These are phyloP conservation scores for Candida suzukii DNA, from an alignment of 805 yeast genomes.

Conservation along the genomic window DNA sequence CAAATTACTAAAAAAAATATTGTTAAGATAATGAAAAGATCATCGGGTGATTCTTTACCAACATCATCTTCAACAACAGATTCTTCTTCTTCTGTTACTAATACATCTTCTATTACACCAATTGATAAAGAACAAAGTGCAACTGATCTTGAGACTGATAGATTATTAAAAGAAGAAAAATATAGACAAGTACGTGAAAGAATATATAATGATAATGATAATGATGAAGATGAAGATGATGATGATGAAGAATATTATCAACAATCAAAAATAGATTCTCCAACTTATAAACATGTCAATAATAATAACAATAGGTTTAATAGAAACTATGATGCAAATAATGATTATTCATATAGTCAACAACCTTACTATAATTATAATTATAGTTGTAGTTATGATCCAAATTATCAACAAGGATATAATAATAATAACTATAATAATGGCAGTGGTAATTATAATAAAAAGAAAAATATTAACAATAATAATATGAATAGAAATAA, in stretches of 20 bases:
- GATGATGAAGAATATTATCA: slow-evolving; percentile 13
- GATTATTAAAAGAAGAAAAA: slow-evolving; percentile 34
- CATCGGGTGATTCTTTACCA: neutral
- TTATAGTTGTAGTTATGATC: no score
- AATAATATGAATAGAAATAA: no score
- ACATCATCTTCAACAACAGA: neutral
- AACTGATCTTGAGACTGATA: slow-evolving; percentile 21
- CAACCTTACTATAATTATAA: no score
- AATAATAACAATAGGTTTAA: no score
- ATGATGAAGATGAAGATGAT: slow-evolving; percentile 22
- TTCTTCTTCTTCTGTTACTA: neutral
- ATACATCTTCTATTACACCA: no score
- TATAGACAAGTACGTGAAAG: slow-evolving; percentile 34
- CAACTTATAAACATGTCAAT: no score
- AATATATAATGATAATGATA: slow-evolving; percentile 20
- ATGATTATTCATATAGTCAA: no score
- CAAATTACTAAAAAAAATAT: neutral
- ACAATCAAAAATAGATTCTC: neutral
- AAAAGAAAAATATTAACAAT: no score
- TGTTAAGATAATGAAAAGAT: neutral
- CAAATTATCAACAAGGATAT: no score
- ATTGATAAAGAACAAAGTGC: neutral
- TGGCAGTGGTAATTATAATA: no score
- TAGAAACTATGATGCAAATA: no score
- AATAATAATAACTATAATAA: no score